These are phyloP conservation scores for Leishmania major DNA, from an alignment of 208 protist genomes.

Conservation along the genomic window DNA sequence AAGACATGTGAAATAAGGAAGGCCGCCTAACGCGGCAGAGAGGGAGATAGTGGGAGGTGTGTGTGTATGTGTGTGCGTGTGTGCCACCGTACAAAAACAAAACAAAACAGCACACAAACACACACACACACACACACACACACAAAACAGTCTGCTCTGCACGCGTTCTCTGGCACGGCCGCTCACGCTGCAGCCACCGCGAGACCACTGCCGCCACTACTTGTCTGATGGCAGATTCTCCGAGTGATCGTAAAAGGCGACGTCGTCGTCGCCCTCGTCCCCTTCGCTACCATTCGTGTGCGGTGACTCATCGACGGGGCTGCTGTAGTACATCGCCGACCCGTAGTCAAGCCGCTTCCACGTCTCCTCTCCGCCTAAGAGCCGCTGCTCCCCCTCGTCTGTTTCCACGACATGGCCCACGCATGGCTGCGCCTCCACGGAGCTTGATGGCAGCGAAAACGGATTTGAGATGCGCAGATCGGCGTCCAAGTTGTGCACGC, in stretches of 20 bases:
- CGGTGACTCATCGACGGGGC: not conserved
- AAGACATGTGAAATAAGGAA: no score
- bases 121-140: no score
- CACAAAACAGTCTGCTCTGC: not conserved
- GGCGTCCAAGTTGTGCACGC: not conserved
- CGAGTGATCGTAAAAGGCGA: no score
- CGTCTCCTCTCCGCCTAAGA: not conserved
- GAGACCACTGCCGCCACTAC: not conserved
- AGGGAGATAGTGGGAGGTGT: no score
- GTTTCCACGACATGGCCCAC: not conserved
- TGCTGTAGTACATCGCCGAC: conserved; percentile 19
- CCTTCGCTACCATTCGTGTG: not conserved
- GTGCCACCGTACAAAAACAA: not conserved
- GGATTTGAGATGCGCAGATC: not conserved
- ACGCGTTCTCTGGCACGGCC: not conserved
- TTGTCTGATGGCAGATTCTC: not conserved
- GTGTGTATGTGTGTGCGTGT: no score
- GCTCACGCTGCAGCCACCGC: not conserved
- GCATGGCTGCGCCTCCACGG: not conserved
- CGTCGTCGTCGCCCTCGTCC: not conserved
- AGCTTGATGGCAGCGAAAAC: not conserved
- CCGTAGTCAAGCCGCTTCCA: conserved; percentile 6
- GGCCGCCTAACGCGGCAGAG: no score
- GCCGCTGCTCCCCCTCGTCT: not conserved
- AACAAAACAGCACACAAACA: no score